A percentile compares a stretch with the other conserved stretches of the same genome.
These are phyloP conservation scores for Myriosclerotinia duriaeana DNA, from an alignment of 2,329 filamentous ascomycete species.

Conservation along the genomic window DNA sequence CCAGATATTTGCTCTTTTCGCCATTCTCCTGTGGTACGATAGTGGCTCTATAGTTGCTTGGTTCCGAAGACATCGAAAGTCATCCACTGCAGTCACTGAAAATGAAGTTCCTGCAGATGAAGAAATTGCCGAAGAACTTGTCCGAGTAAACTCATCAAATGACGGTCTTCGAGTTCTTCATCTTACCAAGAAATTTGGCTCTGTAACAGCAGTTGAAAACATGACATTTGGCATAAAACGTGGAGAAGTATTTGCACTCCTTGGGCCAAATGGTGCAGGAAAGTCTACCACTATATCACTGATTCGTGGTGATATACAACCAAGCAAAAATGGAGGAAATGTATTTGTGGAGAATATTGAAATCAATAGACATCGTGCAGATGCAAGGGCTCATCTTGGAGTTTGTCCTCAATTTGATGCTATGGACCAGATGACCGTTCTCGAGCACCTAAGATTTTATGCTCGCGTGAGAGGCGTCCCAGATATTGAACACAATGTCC, in stretches of 20 bases:
- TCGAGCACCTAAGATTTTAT: conserved; percentile 85
- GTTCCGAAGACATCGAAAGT: conserved; percentile 43
- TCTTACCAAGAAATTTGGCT: conserved; percentile 75
- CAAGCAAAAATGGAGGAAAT: conserved; percentile 67
- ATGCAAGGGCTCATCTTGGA: conserved; percentile 75
- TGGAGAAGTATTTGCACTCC: conserved; percentile 82
- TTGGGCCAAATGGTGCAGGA: conserved; percentile 88
- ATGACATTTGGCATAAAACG: conserved; percentile 78
- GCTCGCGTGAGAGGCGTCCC: conserved; percentile 77
- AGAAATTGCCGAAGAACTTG: conserved; percentile 65
- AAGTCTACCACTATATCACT: conserved; percentile 88
- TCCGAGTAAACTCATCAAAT: conserved; percentile 56
- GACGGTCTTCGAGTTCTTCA: conserved; percentile 68
- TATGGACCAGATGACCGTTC: conserved; percentile 86
- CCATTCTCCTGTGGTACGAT: conserved; percentile 75
- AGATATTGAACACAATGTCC: conserved; percentile 74
- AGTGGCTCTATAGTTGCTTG: conserved; percentile 65
- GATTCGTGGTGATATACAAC: conserved; percentile 83
- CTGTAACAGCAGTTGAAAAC: conserved; percentile 80
- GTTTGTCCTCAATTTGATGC: conserved; percentile 89
- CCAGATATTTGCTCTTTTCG: conserved; percentile 70
- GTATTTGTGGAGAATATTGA: conserved; percentile 77
- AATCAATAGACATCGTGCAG: conserved; percentile 68
- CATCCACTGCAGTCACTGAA: conserved; percentile 21
- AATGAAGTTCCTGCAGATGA: conserved; percentile 34